Evolutionary conservation across 2,329 filamentous ascomycete genomes (phyloP).

Genomic region (Penicillium sp.): DNA sequence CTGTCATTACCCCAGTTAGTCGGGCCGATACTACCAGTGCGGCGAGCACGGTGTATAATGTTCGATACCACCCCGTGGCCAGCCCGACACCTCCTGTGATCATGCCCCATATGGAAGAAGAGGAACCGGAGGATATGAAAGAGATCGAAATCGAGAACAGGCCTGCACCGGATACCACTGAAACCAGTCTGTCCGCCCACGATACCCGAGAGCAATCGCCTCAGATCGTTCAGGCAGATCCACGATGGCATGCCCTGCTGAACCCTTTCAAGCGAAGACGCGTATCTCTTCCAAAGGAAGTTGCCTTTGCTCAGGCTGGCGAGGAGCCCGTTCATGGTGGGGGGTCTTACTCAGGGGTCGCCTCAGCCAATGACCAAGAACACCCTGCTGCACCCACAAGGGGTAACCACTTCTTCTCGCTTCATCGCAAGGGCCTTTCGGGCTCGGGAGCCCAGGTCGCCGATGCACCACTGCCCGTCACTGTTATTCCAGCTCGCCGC

Average conservation of each 20-base stretch:
- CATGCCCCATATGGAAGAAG: slow-evolving; percentile 35
- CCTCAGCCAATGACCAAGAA: slow-evolving; percentile 45
- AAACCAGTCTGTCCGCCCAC: slow-evolving; percentile 19
- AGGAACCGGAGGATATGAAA: slow-evolving; percentile 30
- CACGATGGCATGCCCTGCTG: slow-evolving; percentile 51
- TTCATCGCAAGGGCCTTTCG: slow-evolving; percentile 46
- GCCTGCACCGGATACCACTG: slow-evolving; percentile 10
- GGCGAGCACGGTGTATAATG: slow-evolving; percentile 62
- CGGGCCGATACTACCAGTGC: slow-evolving; percentile 61
- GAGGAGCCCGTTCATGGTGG: slow-evolving; percentile 33
- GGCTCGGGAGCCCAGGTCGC: slow-evolving; percentile 37
- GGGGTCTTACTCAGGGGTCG: slow-evolving; percentile 29
- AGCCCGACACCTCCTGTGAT: slow-evolving; percentile 47
- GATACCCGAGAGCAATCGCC: slow-evolving; percentile 32
- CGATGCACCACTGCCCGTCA: slow-evolving; percentile 53
- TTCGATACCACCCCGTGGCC: slow-evolving; percentile 58
- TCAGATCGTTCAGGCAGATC: slow-evolving; percentile 32
- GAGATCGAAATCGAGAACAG: slow-evolving; percentile 20
- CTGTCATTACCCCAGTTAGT: slow-evolving; percentile 56
- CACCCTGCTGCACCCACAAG: slow-evolving; percentile 45
- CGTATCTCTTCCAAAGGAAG: slow-evolving; percentile 58
- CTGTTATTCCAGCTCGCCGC: slow-evolving; percentile 59
- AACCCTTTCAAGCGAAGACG: slow-evolving; percentile 60
- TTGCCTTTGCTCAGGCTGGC: slow-evolving; percentile 56
- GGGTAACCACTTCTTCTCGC: slow-evolving; percentile 48